Conservation (phyloP, 2,329 filamentous ascomycete genomes). For the Alternaria novae-zelandiae region DNA sequence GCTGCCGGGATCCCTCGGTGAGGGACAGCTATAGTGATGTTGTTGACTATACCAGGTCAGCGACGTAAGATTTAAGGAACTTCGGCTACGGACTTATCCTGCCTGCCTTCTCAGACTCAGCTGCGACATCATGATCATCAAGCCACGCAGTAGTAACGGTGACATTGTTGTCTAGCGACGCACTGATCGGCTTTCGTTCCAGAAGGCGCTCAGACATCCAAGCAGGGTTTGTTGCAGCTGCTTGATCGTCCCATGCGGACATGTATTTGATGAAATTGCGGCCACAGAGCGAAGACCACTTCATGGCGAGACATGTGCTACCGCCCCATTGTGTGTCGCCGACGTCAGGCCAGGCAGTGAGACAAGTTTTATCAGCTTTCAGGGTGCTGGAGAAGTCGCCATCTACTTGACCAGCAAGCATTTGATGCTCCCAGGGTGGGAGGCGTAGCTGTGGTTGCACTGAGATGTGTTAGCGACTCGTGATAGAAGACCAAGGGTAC, state of each 20-base stretch:
- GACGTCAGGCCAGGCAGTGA: constrained; percentile 7
- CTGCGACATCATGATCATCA: background rate
- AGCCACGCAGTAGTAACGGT: constrained; percentile 11
- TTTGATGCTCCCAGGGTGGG: constrained; percentile 2
- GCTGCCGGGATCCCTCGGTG: constrained; percentile 9
- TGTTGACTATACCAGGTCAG: constrained; percentile 2
- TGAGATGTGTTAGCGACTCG: background rate
- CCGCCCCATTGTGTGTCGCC: constrained; percentile 7
- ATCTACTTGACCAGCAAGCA: constrained; percentile 4
- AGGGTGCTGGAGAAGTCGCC: constrained; percentile 6
- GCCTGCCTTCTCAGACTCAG: constrained; percentile 3
- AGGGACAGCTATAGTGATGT: constrained; percentile 12
- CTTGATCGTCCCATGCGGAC: constrained; percentile 4
- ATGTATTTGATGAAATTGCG: constrained; percentile 10
- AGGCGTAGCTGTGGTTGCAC: constrained; percentile 13
- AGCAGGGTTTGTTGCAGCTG: background rate
- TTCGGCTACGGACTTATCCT: constrained; percentile 1
- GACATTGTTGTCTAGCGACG: constrained; percentile 4
- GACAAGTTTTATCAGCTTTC: constrained; percentile 1
- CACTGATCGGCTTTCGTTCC: constrained; percentile 4
- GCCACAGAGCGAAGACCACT: constrained; percentile 9
- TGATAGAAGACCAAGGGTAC: background rate
- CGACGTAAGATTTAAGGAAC: background rate
- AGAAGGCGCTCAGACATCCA: constrained; percentile 6
- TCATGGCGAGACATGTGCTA: constrained; percentile 8